Evolutionary conservation across 1,139 yeast genomes (phyloP).

Genomic region (Groenewaldozyma sp.): DNA sequence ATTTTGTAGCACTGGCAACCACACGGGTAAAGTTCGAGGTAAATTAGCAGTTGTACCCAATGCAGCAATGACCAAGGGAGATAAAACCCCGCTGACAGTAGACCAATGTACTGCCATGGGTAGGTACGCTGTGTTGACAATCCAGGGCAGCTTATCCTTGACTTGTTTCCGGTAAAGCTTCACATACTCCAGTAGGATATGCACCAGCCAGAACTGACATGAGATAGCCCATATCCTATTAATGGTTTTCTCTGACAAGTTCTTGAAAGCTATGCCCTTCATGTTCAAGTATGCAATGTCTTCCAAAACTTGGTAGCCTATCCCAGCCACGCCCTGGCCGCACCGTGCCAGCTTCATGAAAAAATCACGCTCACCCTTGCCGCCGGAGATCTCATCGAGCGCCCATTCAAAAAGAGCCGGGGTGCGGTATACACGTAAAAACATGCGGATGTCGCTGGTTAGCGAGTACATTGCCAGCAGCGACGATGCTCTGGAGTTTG

Average conservation of each 20-base stretch:
- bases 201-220: slow-evolving; percentile 35
- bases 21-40: slow-evolving; percentile 19
- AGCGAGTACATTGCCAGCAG: slow-evolving; percentile 21
- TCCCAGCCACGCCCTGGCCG: slow-evolving; percentile 30
- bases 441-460: slow-evolving; percentile 33
- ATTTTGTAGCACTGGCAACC: slow-evolving; percentile 10
- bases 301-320: slow-evolving; percentile 34
- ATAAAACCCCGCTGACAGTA: slow-evolving; percentile 28
- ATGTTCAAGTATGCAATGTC: slow-evolving; percentile 33
- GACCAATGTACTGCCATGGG: slow-evolving; percentile 39
- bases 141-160: slow-evolving; percentile 17
- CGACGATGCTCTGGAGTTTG: too few species aligned
- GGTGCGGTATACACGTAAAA: slow-evolving; percentile 32
- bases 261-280: slow-evolving; percentile 27
- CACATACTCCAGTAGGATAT: slow-evolving; percentile 31
- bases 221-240: slow-evolving; percentile 31
- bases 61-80: slow-evolving; percentile 30
- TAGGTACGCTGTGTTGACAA: slow-evolving; percentile 33
- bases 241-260: slow-evolving; percentile 21
- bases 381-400: slow-evolving; percentile 19
- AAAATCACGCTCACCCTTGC: slow-evolving; percentile 15
- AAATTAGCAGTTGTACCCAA: slow-evolving; percentile 32
- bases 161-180: slow-evolving; percentile 13
- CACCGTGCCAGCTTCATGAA: slow-evolving; percentile 7
- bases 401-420: slow-evolving; percentile 32